Conservation (phyloP, 169 alveolate genomes). For the Cryptosporidium bovis region DNA sequence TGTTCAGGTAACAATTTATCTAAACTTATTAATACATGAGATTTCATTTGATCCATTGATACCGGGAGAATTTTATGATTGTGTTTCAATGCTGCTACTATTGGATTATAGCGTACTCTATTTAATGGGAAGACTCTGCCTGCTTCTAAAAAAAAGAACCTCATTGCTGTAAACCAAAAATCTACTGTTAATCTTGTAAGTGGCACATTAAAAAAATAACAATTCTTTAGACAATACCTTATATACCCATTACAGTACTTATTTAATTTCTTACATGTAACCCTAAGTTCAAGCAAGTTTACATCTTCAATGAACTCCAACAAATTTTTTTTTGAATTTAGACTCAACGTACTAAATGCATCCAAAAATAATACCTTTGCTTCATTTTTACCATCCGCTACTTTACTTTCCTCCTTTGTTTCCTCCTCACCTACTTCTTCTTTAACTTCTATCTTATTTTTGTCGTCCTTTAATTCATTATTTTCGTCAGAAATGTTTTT, state of each 20-base stretch:
- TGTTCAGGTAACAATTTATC: conserved; percentile 65
- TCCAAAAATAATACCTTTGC: conserved; percentile 22
- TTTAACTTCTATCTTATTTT: neutral
- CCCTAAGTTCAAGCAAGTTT: conserved; percentile 29
- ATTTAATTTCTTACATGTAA: conserved; percentile 40
- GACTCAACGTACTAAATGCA: conserved; percentile 20
- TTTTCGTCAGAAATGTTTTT: too few species aligned
- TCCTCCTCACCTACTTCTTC: neutral
- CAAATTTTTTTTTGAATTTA: conserved; percentile 36
- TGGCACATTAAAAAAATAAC: conserved; percentile 57
- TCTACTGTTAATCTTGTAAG: conserved; percentile 51
- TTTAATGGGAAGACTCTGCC: conserved; percentile 44
- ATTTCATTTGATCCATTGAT: conserved; percentile 62
- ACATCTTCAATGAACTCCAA: conserved; percentile 51
- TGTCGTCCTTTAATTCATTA: neutral
- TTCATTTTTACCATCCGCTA: neutral
- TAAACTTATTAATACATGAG: conserved; percentile 60
- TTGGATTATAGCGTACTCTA: conserved; percentile 41
- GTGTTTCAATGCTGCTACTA: conserved; percentile 68
- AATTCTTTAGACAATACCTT: conserved; percentile 30
- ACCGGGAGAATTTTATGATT: conserved; percentile 58
- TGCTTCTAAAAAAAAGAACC: conserved; percentile 60
- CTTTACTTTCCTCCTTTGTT: neutral
- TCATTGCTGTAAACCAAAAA: conserved; percentile 68
- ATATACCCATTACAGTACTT: conserved; percentile 49